Evolutionary conservation across 2,329 filamentous ascomycete species (phyloP), one percentile per base, ranked within the genome.

Genomic region (Aspergillus floridensis): DNA sequence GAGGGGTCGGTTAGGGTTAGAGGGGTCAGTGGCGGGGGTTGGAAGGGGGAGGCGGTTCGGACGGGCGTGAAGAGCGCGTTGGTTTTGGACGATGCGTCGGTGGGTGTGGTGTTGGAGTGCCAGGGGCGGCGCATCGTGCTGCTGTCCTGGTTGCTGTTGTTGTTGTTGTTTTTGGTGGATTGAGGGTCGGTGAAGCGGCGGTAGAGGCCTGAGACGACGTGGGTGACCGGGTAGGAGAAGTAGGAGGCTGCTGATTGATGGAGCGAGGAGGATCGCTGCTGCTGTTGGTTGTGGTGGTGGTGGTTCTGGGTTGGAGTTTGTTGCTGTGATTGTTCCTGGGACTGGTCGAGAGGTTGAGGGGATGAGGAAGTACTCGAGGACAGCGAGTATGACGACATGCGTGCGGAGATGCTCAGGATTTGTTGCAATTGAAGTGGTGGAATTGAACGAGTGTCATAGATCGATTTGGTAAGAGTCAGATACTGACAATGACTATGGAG

Each of bases 11-110:
- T 77, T 38, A 98, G 82, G 4, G 83, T 80, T 22, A 98, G 78
- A 0, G 93, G 91, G 58, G 93, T 93, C 53, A 98, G 84, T 0
- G 93, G 93, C 11, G 93, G 93, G 1, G 92, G 92, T 66, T 92
- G 89, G 74, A 96, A 92, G 1, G 92, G 92, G 12, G 89, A 92
- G 6, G 85, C 83, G 56, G 84, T 86, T 65, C 90, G 86, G 58
- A 80, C 79, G 8, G 79, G 79, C 50, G 69, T 76, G 68, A 59
- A 83, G 80, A 63, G 64, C 3, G 14, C 19, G 38, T 49, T 66
- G 65, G 26, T 68, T 68, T 47, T 67, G 61, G 71, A 44, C 21
- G 38, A 7, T 44, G n/a, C 3, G 29, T 19, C n/a, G 50, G 50
- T 21, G 38, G 41, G 47, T 5, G 62, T 60, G 55, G 61, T 63